Evolutionary conservation across 2,329 filamentous ascomycete species (phyloP).

Genomic region (Nemania sp.): DNA sequence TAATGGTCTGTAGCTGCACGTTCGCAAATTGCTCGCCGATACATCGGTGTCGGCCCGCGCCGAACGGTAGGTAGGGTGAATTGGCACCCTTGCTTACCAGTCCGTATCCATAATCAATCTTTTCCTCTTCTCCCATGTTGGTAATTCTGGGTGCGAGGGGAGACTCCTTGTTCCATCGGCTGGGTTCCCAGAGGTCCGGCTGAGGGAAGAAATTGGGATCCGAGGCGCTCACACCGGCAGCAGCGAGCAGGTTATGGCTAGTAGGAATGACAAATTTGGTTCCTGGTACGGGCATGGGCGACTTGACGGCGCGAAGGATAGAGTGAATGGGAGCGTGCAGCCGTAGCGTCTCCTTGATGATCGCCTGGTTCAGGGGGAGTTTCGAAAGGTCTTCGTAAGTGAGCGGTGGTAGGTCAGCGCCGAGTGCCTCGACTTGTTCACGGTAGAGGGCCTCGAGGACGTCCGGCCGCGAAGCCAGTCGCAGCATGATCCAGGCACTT

Average conservation of each 20-base stretch:
- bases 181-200: constrained; percentile 82
- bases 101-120: constrained; percentile 92
- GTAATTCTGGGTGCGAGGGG: constrained; percentile 54
- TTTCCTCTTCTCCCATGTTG: constrained; percentile 63
- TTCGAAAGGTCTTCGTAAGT: constrained; percentile 77
- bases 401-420: constrained; percentile 73
- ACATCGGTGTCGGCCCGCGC: constrained; percentile 88
- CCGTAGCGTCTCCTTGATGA: constrained; percentile 90
- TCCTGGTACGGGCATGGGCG: constrained; percentile 79
- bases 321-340: constrained; percentile 93
- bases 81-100: constrained; percentile 87
- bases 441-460: constrained; percentile 80
- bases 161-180: constrained; percentile 78
- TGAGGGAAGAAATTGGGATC: constrained; percentile 79
- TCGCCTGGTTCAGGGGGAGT: constrained; percentile 78
- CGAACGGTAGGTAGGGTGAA: constrained; percentile 92
- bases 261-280: constrained; percentile 83
- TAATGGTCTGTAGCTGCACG: constrained; percentile 85
- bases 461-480: constrained; percentile 75
- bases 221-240: constrained; percentile 78
- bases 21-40: constrained; percentile 98
- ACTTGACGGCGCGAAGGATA: constrained; percentile 90
- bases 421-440: constrained; percentile 77
- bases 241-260: constrained; percentile 78
- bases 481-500: constrained; percentile 81